Evolutionary conservation across 2,329 filamentous ascomycete genomes (phyloP).

Genomic region (Tothia fuscella): DNA sequence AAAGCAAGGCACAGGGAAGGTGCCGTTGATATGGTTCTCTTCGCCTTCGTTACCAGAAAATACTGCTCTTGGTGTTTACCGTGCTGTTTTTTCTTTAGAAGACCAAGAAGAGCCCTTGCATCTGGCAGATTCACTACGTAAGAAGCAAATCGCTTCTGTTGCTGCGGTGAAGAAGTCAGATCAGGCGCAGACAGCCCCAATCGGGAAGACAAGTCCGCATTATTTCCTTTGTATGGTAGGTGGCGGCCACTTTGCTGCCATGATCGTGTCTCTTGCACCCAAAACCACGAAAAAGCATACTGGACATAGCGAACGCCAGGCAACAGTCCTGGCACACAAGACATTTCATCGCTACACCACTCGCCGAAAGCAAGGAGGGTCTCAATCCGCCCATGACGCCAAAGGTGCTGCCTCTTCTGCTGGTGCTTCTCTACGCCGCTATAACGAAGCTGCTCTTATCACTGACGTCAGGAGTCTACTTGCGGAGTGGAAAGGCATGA

Average conservation of each 20-base stretch:
- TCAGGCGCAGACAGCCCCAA: background rate
- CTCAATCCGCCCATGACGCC: slow-evolving; percentile 87
- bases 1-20: slow-evolving; percentile 48
- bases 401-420: slow-evolving; percentile 91
- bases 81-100: slow-evolving; percentile 60
- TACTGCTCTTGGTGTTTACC: slow-evolving; percentile 74
- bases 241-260: slow-evolving; percentile 92
- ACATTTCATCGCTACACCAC: slow-evolving; percentile 98
- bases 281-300: slow-evolving; percentile 58
- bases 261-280: slow-evolving; percentile 82
- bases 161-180: background rate
- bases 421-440: slow-evolving; percentile 75
- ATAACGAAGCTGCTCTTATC: slow-evolving; percentile 83
- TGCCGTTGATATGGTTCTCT: slow-evolving; percentile 75
- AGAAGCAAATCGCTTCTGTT: slow-evolving; percentile 63
- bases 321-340: slow-evolving; percentile 85
- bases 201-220: slow-evolving; percentile 55
- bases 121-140: slow-evolving; percentile 56
- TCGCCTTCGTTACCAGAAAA: slow-evolving; percentile 65
- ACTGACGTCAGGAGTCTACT: slow-evolving; percentile 79
- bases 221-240: slow-evolving; percentile 98
- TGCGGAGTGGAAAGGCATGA: slow-evolving; percentile 70
- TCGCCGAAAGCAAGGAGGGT: slow-evolving; percentile 86
- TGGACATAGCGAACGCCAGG: slow-evolving; percentile 69
- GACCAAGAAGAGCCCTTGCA: slow-evolving; percentile 54